Conservation (phyloP, 352 stramenopile genomes). For the Thalassiosira sp. region DNA sequence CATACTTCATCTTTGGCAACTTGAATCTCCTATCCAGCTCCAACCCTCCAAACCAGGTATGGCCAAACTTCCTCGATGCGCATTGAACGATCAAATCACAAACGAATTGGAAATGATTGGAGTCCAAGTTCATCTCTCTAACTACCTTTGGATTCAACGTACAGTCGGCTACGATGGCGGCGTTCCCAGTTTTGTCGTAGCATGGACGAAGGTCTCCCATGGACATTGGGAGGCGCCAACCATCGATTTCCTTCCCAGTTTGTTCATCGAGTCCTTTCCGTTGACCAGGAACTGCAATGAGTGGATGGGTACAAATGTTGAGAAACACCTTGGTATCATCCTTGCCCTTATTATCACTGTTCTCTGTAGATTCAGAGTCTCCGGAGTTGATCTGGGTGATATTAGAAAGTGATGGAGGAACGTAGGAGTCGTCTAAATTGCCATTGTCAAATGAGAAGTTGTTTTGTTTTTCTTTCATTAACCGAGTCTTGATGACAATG, state of each 20-base stretch:
- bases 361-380: not conserved
- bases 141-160: slow-evolving; percentile 41
- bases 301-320: slow-evolving; percentile 52
- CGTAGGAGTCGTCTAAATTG: slow-evolving; percentile 6
- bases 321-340: slow-evolving; percentile 48
- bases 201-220: slow-evolving; percentile 51
- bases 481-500: slow-evolving; percentile 54
- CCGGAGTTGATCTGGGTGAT: slow-evolving; percentile 8
- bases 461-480: slow-evolving; percentile 27
- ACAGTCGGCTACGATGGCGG: slow-evolving; percentile 35
- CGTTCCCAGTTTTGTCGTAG: slow-evolving; percentile 34
- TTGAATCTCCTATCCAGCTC: slow-evolving; percentile 47
- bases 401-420: slow-evolving; percentile 19
- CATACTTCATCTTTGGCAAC: slow-evolving; percentile 57
- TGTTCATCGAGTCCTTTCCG: slow-evolving; percentile 44
- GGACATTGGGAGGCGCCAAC: slow-evolving; percentile 50
- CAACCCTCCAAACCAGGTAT: slow-evolving; percentile 29
- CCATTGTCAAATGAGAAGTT: not conserved
- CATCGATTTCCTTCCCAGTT: slow-evolving; percentile 50
- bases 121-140: slow-evolving; percentile 36
- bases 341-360: not conserved
- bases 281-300: slow-evolving; percentile 37
- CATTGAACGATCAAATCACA: slow-evolving; percentile 49
- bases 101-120: slow-evolving; percentile 42
- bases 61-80: slow-evolving; percentile 41